These are phyloP conservation scores for Lactifluus piperatus DNA, from an alignment of 768 basidiomycete species.

Conservation along the genomic window DNA sequence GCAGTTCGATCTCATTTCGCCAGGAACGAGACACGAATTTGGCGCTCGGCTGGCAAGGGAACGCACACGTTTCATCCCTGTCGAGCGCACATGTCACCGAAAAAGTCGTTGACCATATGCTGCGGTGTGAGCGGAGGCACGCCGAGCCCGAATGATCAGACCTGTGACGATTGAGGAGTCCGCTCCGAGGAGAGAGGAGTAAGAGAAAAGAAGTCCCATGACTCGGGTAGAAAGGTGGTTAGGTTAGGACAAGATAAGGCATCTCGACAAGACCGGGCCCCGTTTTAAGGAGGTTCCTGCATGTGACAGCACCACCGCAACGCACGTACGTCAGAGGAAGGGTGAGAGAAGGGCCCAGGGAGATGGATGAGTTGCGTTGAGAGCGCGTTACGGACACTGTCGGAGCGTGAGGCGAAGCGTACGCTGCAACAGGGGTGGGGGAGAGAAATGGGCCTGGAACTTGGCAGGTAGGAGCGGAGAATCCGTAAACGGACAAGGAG, in stretches of 20 bases:
- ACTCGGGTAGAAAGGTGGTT: not conserved
- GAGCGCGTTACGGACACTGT: conserved; percentile 5
- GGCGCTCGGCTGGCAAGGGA: conserved; percentile 20
- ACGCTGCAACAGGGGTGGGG: not conserved
- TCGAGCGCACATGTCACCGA: not conserved
- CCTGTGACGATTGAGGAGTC: not conserved
- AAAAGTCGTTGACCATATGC: not conserved
- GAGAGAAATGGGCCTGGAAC: conserved; percentile 9
- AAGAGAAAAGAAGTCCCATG: not conserved
- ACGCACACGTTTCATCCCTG: conserved; percentile 14
- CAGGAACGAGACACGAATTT: conserved; percentile 14
- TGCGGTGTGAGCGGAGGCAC: conserved; percentile 5
- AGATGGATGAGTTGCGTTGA: conserved; percentile 4
- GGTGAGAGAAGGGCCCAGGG: not conserved
- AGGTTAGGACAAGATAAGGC: not conserved
- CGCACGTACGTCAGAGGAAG: conserved; percentile 11
- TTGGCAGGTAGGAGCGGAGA: conserved; percentile 9
- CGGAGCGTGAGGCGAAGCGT: not conserved
- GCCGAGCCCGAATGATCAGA: conserved; percentile 11
- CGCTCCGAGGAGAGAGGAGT: conserved; percentile 1
- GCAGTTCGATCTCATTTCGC: conserved; percentile 19
- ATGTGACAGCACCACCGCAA: conserved; percentile 13
- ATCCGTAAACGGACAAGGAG: conserved; percentile 14
- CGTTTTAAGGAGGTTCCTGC: conserved; percentile 8
- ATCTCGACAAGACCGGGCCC: conserved; percentile 9